Evolutionary conservation across 169 alveolate genomes (phyloP).

Genomic region (Plasmodium yoelii): DNA sequence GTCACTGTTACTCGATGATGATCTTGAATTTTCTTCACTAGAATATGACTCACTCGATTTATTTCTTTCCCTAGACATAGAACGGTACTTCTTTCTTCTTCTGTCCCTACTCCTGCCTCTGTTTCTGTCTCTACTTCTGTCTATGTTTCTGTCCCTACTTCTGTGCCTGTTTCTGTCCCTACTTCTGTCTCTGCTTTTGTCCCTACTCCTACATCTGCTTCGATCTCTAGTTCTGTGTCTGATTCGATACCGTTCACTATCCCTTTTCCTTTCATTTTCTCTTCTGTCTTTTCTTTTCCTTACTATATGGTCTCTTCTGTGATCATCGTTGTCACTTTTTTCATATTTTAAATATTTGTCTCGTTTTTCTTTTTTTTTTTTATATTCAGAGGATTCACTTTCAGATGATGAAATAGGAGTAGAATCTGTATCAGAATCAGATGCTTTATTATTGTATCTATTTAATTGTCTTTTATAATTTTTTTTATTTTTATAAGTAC

Average conservation of each 20-base stretch:
- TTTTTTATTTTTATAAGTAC: background rate
- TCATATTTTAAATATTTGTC: background rate
- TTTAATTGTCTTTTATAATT: background rate
- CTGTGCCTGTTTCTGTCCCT: background rate
- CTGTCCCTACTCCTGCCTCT: background rate
- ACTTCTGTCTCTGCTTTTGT: background rate
- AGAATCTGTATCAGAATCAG: background rate
- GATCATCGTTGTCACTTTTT: background rate
- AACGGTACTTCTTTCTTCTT: background rate
- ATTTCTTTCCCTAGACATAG: background rate
- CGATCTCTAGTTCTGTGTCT: slow-evolving; percentile 8
- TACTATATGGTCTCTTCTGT: slow-evolving; percentile 2
- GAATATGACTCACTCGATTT: slow-evolving; percentile 3
- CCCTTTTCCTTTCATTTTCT: slow-evolving; percentile 1
- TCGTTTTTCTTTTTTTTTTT: slow-evolving; percentile 7
- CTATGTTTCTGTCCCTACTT: background rate
- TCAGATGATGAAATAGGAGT: background rate
- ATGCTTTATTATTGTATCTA: background rate
- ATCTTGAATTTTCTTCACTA: slow-evolving; percentile 8
- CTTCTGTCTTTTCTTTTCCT: slow-evolving; percentile 15
- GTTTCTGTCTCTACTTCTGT: slow-evolving; percentile 13
- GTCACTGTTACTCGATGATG: slow-evolving; percentile 16
- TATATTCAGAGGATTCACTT: slow-evolving; percentile 11
- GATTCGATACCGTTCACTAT: background rate
- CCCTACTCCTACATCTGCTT: slow-evolving; percentile 6